Evolutionary conservation across 352 stramenopile species (phyloP).

Genomic region (Phytopythium sindhum): DNA sequence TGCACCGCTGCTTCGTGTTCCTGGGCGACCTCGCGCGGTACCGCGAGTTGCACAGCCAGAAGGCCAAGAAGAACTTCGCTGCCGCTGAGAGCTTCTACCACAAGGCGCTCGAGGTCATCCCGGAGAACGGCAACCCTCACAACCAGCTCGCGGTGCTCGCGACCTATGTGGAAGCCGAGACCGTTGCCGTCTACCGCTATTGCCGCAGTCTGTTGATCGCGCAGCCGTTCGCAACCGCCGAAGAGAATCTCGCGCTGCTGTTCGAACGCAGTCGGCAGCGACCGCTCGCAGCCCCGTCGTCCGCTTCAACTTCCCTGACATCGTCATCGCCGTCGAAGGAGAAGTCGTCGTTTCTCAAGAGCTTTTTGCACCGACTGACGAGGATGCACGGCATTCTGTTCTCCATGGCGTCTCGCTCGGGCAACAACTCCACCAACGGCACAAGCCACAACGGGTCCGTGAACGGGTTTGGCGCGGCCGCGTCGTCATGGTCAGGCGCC

Average conservation of each 20-base stretch:
- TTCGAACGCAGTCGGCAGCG: conserved; percentile 88
- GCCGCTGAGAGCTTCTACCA: conserved; percentile 70
- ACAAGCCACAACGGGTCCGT: not conserved
- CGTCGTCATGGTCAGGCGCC: not conserved
- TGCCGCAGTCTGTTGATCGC: conserved; percentile 81
- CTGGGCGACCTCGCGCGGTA: conserved; percentile 80
- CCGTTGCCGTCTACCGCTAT: conserved; percentile 89
- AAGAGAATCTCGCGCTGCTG: conserved; percentile 86
- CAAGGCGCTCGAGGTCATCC: conserved; percentile 58
- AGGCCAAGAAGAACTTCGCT: conserved; percentile 83
- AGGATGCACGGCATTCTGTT: conserved; percentile 86
- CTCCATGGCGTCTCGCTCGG: conserved; percentile 31
- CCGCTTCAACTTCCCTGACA: conserved; percentile 20
- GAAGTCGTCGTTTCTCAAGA: conserved; percentile 86
- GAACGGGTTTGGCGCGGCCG: not conserved
- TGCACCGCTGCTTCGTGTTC: conserved; percentile 83
- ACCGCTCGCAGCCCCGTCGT: conserved; percentile 35
- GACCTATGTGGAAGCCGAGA: conserved; percentile 88
- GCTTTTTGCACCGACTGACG: conserved; percentile 82
- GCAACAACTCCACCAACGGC: conserved; percentile 3
- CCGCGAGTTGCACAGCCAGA: conserved; percentile 78
- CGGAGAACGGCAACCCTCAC: conserved; percentile 82
- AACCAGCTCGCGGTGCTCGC: conserved; percentile 84
- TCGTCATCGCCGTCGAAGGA: conserved; percentile 53
- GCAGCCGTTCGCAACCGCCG: conserved; percentile 83